Conservation (phyloP, 257 asterid species). For the Vinca minor region DNA sequence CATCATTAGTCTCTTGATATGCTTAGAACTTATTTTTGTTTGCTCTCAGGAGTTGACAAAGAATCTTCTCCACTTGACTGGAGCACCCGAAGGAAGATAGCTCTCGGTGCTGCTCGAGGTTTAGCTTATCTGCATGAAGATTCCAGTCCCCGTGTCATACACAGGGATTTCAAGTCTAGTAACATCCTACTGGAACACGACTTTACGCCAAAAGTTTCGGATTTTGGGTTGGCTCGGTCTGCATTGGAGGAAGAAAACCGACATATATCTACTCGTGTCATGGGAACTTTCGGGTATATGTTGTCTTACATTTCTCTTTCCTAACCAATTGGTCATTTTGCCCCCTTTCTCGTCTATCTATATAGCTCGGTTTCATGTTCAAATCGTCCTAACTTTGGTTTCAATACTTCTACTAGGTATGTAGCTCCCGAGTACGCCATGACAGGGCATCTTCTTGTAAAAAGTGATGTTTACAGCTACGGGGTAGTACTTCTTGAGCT, state of each 20-base stretch:
- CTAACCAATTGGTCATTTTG: too few relatives aligned
- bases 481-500: conserved; percentile 99
- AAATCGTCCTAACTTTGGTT: conserved; percentile 5
- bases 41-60: conserved; percentile 57
- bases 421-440: conserved; percentile 96
- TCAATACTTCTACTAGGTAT: conserved; percentile 36
- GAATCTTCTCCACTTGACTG: conserved; percentile 75
- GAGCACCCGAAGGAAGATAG: conserved; percentile 79
- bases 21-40: conserved; percentile 2
- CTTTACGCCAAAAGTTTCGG: conserved; percentile 82
- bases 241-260: conserved; percentile 69
- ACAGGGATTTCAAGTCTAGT: conserved; percentile 92
- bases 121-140: conserved; percentile 93
- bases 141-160: conserved; percentile 91
- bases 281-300: conserved; percentile 94
- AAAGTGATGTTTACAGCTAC: conserved; percentile 90
- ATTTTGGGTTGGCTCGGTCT: conserved; percentile 84
- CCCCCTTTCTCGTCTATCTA: neutral
- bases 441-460: conserved; percentile 92
- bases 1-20: neutral
- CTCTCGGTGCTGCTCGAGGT: conserved; percentile 95
- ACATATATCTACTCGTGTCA: conserved; percentile 89
- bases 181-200: conserved; percentile 80
- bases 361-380: neutral
- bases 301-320: too few relatives aligned